These are phyloP conservation scores for Nicotiana obtusifolia DNA, from an alignment of 257 asterid genomes.

Conservation along the genomic window DNA sequence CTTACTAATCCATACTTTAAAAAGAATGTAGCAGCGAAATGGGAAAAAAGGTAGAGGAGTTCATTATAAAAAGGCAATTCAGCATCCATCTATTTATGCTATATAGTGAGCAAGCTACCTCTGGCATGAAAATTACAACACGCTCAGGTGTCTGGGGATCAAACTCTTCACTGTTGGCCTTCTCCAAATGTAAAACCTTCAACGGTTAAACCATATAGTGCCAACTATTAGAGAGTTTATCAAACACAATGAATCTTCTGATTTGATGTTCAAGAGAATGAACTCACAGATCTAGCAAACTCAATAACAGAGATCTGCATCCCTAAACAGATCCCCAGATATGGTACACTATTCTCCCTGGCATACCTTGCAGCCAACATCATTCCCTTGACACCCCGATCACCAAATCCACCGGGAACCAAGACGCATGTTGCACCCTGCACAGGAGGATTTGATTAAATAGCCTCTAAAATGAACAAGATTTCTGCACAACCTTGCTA, in stretches of 20 bases:
- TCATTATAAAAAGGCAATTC: no score
- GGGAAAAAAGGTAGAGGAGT: no score
- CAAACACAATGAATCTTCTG: not conserved
- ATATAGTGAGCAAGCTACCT: conserved; percentile 38
- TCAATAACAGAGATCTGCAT: conserved; percentile 97
- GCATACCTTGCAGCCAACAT: conserved; percentile 95
- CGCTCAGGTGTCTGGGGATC: conserved; percentile 59
- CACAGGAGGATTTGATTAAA: conserved; percentile 8
- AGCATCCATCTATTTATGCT: no score
- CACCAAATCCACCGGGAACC: conserved; percentile 99
- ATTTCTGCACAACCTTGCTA: no score
- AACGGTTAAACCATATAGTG: not conserved
- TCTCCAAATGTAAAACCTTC: conserved; percentile 68
- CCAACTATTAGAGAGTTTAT: not conserved
- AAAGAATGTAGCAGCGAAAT: no score
- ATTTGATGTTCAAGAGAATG: conserved; percentile 4
- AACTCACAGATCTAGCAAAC: conserved; percentile 79
- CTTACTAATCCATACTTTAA: no score
- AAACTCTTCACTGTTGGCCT: conserved; percentile 85
- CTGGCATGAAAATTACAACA: conserved; percentile 96
- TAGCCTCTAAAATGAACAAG: not conserved
- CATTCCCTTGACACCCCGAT: conserved; percentile 96
- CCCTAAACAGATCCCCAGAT: conserved; percentile 96
- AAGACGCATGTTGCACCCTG: conserved; percentile 86
- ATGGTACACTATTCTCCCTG: conserved; percentile 76